phyloP scores from a whole-genome alignment of 495 filamentous ascomycete species.

The Lasiosphaeris hirsuta region DNA sequence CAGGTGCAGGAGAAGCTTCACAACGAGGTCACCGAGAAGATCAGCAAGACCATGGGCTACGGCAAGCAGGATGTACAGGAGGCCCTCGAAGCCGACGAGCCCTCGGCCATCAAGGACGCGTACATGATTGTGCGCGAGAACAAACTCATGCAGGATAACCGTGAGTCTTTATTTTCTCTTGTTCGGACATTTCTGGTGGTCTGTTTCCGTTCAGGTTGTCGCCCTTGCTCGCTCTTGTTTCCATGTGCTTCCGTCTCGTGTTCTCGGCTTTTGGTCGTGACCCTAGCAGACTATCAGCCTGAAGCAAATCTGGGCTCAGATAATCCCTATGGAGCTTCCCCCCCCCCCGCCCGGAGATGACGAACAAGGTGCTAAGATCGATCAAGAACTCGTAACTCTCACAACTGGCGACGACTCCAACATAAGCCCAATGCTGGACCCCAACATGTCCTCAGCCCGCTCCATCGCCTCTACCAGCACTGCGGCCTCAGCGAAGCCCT shows the following conservation, averaged over 20 bases:
- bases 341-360: slow-evolving; percentile 31
- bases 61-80: slow-evolving; percentile 92
- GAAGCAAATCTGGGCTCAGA: slow-evolving; percentile 30
- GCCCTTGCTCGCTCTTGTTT: neutral
- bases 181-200: neutral
- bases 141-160: slow-evolving; percentile 92
- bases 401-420: slow-evolving; percentile 18
- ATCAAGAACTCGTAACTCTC: slow-evolving; percentile 18
- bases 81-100: slow-evolving; percentile 83
- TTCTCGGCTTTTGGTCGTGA: neutral
- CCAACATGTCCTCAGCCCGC: slow-evolving; percentile 40
- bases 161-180: slow-evolving; percentile 49
- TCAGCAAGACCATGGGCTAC: slow-evolving; percentile 97
- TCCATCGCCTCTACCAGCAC: slow-evolving; percentile 44
- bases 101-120: slow-evolving; percentile 96
- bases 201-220: neutral
- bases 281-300: slow-evolving; percentile 12
- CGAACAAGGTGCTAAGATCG: slow-evolving; percentile 20
- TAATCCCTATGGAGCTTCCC: slow-evolving; percentile 40
- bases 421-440: slow-evolving; percentile 33
- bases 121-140: slow-evolving; percentile 98
- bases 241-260: neutral
- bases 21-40: slow-evolving; percentile 85
- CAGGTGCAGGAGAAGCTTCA: slow-evolving; percentile 85
- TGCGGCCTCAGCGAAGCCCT: slow-evolving; percentile 47